Evolutionary conservation across 257 asterid species (phyloP), one percentile per base, ranked within the genome.

Genomic region (Lithospermum erythrorhizon): DNA sequence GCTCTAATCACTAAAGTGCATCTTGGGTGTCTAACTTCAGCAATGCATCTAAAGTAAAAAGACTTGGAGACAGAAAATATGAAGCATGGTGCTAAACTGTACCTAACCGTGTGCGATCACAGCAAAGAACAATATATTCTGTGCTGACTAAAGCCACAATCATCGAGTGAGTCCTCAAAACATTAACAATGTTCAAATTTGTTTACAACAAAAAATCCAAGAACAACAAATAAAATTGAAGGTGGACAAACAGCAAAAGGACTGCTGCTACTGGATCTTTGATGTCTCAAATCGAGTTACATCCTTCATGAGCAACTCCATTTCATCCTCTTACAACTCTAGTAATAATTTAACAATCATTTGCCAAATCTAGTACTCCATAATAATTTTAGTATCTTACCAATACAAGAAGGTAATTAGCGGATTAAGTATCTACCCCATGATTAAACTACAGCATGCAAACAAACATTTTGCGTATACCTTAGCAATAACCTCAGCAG

Each of bases 401-500:
- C 45, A 35, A 35, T 35, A 7, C 9, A 35, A 35, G 45, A 35
- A 35, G 45, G 45, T 35, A 35, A 35, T 35, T 6, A 35, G 45
- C 14, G 7, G 11, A 35, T 35, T 6, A 35, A 35, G 45, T 35
- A 7, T 35, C 45, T 35, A 35, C 45, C 13, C 45, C 45, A 35
- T 7, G 14, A 35, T 35, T 35, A 35, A 35, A 35, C 45, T 7
- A 35, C 14, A 35, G 7, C 45, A 13, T 35, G 45, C 13, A 35
- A 35, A 35, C 45, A 35, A 35, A 35, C 45, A 35, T 9, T 35
- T 35, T 7, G 6, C 45, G 9, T 41, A 41, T 41, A 88, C 97
- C 97, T 91, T 91, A 24, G 98, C 98, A 72, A 88, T 88, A 73
- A 82, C 94, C 66, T 88, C 98, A 71, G 98, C 95, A 2, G 98